A percentile compares a stretch with the other conserved stretches of the same genome.
These are phyloP conservation scores for Rugonectria rugulosa DNA, from an alignment of 2,329 filamentous ascomycete genomes.

Conservation along the genomic window DNA sequence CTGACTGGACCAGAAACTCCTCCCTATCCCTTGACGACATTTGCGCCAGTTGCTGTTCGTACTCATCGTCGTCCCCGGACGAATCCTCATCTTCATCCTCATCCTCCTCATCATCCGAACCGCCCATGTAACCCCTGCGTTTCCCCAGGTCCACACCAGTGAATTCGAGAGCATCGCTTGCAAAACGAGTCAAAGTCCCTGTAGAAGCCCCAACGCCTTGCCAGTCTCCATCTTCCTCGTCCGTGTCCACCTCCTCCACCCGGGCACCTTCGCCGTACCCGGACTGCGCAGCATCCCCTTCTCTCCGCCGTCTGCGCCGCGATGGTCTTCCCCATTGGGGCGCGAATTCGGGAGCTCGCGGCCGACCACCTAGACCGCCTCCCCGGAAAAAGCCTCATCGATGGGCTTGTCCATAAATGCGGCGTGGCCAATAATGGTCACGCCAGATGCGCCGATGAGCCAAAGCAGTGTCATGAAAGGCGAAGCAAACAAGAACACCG, in stretches of 20 bases:
- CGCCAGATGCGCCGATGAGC: constrained; percentile 94
- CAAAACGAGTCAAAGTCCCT: constrained; percentile 57
- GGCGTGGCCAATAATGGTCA: constrained; percentile 94
- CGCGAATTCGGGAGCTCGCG: constrained; percentile 95
- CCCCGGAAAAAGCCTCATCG: constrained; percentile 99
- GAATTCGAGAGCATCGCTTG: constrained; percentile 67
- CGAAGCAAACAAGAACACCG: constrained; percentile 84
- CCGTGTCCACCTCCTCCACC: constrained; percentile 74
- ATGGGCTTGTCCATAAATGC: constrained; percentile 97
- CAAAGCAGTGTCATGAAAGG: constrained; percentile 87
- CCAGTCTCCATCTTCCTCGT: constrained; percentile 64
- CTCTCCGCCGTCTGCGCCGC: constrained; percentile 78
- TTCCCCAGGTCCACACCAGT: constrained; percentile 66
- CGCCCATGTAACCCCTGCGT: constrained; percentile 47
- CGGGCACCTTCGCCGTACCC: constrained; percentile 46
- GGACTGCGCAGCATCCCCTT: constrained; percentile 52
- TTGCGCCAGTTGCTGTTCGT: constrained; percentile 61
- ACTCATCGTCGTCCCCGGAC: constrained; percentile 44
- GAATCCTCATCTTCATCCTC: constrained; percentile 49
- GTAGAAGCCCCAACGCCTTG: constrained; percentile 61
- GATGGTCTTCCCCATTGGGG: constrained; percentile 99
- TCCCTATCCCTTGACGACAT: constrained; percentile 71
- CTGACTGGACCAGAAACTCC: constrained; percentile 78
- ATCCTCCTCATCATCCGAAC: constrained; percentile 42
- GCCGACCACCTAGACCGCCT: constrained; percentile 99